Evolutionary conservation across 1,139 yeast species (phyloP), one percentile per base, ranked within the genome.

Genomic region (Yamadazyma conglobata): DNA sequence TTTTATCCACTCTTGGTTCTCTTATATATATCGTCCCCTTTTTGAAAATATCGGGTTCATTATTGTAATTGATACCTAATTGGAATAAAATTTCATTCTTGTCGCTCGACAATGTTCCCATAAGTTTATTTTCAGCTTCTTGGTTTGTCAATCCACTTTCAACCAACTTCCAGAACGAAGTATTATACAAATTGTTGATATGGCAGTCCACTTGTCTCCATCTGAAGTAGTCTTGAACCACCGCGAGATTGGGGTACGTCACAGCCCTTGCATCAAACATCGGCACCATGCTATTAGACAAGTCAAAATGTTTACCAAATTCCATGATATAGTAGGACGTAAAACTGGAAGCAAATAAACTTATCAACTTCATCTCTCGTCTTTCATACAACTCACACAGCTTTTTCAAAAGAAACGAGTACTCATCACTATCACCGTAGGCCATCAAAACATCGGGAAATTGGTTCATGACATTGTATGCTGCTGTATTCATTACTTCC

Each of bases 171-270:
- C 99, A 91, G 52, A 91, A 93, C 1, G 88, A 66, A 0, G 99
- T 93, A 50, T 91, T 91, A 64, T 89, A 93, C 39, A 93, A 60
- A 52, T 91, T 91, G 53, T 91, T 91, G 34, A 91, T 91, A 57
- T 91, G 98, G 35, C 98, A 91, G 52, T 91, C 99, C 1, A 83
- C 98, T 52, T 87, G 97, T 45, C 99, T 69, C 99, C 99, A 93
- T 33, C 84, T 64, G 41, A 93, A 73, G 51, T 93, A 93, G 53
- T 91, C 97, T 32, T 85, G 65, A 2, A 89, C 67, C 2, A 68
- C 62, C 7, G 61, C 48, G 16, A 62, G 45, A 34, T 72, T 75
- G 0, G 99, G 99, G 47, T 91, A 91, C 2, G 78, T 61, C 9
- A 91, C 94, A 1, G 94, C 94, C 27, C 99, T 63, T 0, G 94